Percentiles rank a stretch among this genome's conserved stretches.
Evolutionary conservation across 2,329 filamentous ascomycete species (phyloP).

Genomic region (Fusarium clavum): DNA sequence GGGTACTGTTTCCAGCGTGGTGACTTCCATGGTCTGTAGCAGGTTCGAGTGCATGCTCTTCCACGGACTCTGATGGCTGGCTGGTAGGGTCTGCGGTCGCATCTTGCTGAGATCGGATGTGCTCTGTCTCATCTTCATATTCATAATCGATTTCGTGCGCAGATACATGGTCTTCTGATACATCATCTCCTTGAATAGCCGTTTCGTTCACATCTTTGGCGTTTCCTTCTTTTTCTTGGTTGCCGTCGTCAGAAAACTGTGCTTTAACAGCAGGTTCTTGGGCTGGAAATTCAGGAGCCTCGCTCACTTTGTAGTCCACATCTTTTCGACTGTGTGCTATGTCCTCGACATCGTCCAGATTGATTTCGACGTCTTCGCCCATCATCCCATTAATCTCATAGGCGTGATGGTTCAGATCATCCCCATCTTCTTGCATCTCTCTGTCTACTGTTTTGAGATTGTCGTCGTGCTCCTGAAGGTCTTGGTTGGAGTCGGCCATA

Average conservation of each 20-base stretch:
- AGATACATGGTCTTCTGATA: conserved; percentile 28
- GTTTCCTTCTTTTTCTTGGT: conserved; percentile 12
- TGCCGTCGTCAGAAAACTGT: conserved; percentile 2
- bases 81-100: conserved; percentile 20
- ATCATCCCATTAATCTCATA: conserved; percentile 38
- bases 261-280: conserved; percentile 22
- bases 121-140: conserved; percentile 41
- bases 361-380: conserved; percentile 40
- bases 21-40: neutral
- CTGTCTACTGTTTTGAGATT: conserved; percentile 23
- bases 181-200: conserved; percentile 1
- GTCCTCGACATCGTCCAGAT: conserved; percentile 25
- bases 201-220: conserved; percentile 13
- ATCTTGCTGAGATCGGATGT: conserved; percentile 8
- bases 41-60: conserved; percentile 2
- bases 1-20: conserved; percentile 2
- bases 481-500: conserved; percentile 41
- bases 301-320: conserved; percentile 12
- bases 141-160: conserved; percentile 50
- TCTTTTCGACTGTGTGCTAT: conserved; percentile 14
- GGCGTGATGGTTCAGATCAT: conserved; percentile 32
- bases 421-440: conserved; percentile 36
- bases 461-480: conserved; percentile 11
- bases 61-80: neutral
- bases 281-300: conserved; percentile 16